Evolutionary conservation across 2,329 filamentous ascomycete genomes (phyloP).

Genomic region (Exophiala sideris): DNA sequence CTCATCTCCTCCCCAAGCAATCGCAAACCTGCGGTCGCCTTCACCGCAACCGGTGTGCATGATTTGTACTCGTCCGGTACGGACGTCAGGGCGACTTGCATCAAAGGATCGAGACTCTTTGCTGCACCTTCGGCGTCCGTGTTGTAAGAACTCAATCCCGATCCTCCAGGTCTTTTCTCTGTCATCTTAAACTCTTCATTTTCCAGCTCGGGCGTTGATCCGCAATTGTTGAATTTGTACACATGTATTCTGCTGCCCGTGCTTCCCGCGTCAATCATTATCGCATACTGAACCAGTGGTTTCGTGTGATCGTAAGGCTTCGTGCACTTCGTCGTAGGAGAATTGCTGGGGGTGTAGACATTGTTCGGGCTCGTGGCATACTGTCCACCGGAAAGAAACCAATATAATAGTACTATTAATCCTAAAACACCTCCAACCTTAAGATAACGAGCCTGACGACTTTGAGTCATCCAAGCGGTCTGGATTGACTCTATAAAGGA

Average conservation of each 20-base stretch:
- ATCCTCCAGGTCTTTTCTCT: constrained; percentile 74
- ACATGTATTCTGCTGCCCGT: constrained; percentile 97
- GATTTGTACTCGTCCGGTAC: constrained; percentile 85
- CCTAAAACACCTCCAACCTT: constrained; percentile 61
- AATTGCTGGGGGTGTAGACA: constrained; percentile 23
- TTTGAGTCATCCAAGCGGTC: constrained; percentile 58
- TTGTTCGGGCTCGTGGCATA: constrained; percentile 26
- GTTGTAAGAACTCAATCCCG: constrained; percentile 79
- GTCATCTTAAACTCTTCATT: constrained; percentile 92
- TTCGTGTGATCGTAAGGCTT: constrained; percentile 83
- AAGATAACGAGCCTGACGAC: constrained; percentile 57
- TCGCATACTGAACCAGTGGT: constrained; percentile 91
- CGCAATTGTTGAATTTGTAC: constrained; percentile 99
- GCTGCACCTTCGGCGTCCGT: constrained; percentile 84
- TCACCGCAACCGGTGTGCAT: constrained; percentile 96
- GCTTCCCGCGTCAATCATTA: constrained; percentile 98
- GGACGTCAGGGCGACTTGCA: constrained; percentile 77
- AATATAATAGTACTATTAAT: constrained; percentile 57
- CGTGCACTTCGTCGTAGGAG: constrained; percentile 62
- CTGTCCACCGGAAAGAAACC: constrained; percentile 46
- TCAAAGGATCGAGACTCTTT: constrained; percentile 79
- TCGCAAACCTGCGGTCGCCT: constrained; percentile 91
- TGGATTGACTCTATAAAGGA: constrained; percentile 42
- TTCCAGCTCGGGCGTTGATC: constrained; percentile 89
- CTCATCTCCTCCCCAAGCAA: constrained; percentile 79